Conservation (phyloP, 2,329 filamentous ascomycete genomes). For the Pestalotiopsis sp. region DNA sequence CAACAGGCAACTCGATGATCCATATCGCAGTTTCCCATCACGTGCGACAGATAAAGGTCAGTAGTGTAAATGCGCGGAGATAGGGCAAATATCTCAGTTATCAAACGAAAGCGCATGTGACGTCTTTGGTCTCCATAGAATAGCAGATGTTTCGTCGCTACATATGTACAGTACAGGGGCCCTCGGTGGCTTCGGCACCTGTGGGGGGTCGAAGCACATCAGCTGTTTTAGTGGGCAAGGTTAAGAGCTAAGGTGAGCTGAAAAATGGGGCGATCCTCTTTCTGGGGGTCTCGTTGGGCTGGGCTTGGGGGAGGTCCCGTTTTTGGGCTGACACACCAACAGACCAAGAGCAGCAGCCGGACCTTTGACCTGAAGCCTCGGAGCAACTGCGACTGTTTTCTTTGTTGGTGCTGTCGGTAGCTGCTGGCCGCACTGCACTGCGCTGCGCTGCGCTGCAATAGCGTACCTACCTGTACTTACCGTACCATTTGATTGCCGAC, state of each 20-base stretch:
- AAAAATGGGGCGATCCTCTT: not conserved
- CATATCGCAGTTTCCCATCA: not conserved
- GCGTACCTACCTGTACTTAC: not conserved
- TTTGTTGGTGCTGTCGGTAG: too few relatives aligned
- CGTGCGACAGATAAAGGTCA: not conserved
- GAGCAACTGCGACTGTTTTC: too few relatives aligned
- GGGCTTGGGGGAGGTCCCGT: not conserved
- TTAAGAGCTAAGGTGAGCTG: not conserved
- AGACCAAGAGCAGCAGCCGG: not conserved
- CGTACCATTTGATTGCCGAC: not conserved
- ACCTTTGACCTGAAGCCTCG: too few relatives aligned
- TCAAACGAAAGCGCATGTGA: not conserved
- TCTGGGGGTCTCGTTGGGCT: not conserved
- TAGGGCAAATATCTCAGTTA: not conserved
- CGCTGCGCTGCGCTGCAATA: too few relatives aligned
- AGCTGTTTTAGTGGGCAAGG: not conserved
- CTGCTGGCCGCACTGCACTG: too few relatives aligned
- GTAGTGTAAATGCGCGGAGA: not conserved
- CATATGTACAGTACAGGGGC: not conserved
- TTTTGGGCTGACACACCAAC: not conserved
- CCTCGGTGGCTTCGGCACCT: not conserved
- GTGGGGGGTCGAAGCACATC: not conserved
- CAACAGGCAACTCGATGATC: not conserved
- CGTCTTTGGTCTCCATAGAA: not conserved
- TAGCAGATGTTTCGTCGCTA: not conserved